Evolutionary conservation across 2,329 filamentous ascomycete species (phyloP).

Genomic region (Fusarium temperatum): DNA sequence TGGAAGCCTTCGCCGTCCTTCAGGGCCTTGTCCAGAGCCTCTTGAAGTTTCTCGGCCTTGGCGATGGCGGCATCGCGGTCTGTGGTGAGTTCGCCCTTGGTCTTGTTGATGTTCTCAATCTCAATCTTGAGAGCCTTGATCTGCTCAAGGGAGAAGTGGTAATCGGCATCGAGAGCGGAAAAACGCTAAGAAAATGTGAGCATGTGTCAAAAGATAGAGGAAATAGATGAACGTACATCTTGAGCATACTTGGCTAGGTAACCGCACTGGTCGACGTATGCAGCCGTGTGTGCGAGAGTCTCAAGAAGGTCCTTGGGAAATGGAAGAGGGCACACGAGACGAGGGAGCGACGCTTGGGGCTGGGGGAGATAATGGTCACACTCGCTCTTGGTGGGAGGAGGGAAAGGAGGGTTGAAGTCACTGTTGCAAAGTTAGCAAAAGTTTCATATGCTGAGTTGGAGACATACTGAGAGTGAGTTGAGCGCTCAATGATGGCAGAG

Average conservation of each 20-base stretch:
- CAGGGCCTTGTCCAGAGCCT: not conserved
- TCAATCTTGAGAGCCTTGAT: not conserved
- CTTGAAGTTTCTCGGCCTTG: not conserved
- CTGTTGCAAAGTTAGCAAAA: not conserved
- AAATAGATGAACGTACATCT: not conserved
- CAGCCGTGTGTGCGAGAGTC: slow-evolving; percentile 12
- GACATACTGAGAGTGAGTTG: slow-evolving; percentile 11
- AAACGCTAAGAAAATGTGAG: not conserved
- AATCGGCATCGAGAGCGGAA: not conserved
- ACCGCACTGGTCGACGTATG: slow-evolving; percentile 27
- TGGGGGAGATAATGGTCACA: slow-evolving; percentile 26
- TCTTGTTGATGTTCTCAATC: not conserved
- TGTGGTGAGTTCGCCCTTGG: not conserved
- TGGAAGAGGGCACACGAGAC: slow-evolving; percentile 3
- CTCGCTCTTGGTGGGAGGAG: not conserved
- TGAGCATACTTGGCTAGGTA: slow-evolving; percentile 33
- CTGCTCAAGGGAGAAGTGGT: not conserved
- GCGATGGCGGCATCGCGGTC: rapidly evolving
- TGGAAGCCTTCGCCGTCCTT: not conserved
- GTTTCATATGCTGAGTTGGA: rapidly evolving
- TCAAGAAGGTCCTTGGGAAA: slow-evolving; percentile 24
- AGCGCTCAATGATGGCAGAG: slow-evolving; percentile 13
- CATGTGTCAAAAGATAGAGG: rapidly evolving
- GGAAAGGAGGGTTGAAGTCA: not conserved
- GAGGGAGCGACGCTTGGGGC: slow-evolving; percentile 10